These are phyloP conservation scores for Aspergillus phoenicis DNA, from an alignment of 2,329 filamentous ascomycete genomes.

Conservation along the genomic window DNA sequence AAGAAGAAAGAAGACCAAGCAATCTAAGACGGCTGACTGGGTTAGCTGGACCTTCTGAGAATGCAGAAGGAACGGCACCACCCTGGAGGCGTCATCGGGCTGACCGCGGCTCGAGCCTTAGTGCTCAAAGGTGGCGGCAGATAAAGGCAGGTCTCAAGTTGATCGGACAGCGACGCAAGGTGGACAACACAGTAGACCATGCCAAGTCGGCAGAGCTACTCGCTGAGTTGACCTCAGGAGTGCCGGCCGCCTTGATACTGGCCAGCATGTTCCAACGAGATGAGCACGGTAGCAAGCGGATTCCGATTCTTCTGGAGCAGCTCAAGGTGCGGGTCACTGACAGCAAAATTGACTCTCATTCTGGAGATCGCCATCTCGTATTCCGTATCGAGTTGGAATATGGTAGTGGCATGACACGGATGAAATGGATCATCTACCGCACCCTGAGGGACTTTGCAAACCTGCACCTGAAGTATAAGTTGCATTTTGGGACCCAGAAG, in stretches of 20 bases:
- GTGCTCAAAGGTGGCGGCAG: constrained; percentile 84
- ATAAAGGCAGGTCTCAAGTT: constrained; percentile 88
- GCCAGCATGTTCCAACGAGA: constrained; percentile 98
- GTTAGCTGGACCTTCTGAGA: constrained; percentile 63
- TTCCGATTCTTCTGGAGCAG: constrained; percentile 93
- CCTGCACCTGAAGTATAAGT: constrained; percentile 89
- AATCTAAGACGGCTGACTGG: constrained; percentile 68
- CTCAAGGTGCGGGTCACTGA: constrained; percentile 85
- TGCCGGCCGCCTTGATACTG: constrained; percentile 88
- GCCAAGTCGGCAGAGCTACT: constrained; percentile 95
- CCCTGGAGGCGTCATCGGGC: constrained; percentile 53
- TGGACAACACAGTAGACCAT: constrained; percentile 83
- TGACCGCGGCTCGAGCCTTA: constrained; percentile 71
- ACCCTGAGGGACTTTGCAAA: constrained; percentile 89
- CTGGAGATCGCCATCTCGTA: constrained; percentile 71
- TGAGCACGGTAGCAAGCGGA: constrained; percentile 91
- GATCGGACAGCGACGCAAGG: constrained; percentile 74
- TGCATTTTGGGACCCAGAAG: constrained; percentile 80
- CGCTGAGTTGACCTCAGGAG: constrained; percentile 89
- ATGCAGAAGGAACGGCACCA: constrained; percentile 64
- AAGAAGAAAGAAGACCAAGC: constrained; percentile 60
- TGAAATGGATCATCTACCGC: constrained; percentile 93
- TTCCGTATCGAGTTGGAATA: constrained; percentile 95
- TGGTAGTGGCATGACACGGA: constrained; percentile 88
- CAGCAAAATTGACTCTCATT: constrained; percentile 65